These are phyloP conservation scores for Creolimax fragrantissima DNA, from an alignment of 78 protist species.

Conservation along the genomic window DNA sequence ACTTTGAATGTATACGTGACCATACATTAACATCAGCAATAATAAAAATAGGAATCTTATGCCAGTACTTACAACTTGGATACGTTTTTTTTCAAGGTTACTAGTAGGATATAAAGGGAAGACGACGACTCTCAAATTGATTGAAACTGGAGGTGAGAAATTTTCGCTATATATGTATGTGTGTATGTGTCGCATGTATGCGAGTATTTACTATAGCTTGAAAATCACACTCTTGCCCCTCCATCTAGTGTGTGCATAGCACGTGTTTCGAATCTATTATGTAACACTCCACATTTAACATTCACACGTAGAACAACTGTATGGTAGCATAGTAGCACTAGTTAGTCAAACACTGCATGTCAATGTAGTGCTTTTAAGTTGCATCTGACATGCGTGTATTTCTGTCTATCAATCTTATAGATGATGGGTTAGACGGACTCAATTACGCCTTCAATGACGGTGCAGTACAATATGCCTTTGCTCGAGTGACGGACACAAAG, in stretches of 20 bases:
- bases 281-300: background rate
- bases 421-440: background rate
- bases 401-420: background rate
- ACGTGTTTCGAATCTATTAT: background rate
- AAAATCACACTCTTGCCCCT: background rate
- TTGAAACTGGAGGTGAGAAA: background rate
- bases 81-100: background rate
- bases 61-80: too few relatives aligned
- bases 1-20: too few relatives aligned
- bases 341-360: background rate
- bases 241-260: background rate
- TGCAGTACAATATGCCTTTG: slow-evolving; percentile 7
- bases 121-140: background rate
- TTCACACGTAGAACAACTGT: background rate
- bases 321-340: background rate
- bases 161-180: background rate
- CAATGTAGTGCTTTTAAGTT: background rate
- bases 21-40: too few relatives aligned
- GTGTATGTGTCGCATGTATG: background rate
- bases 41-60: too few relatives aligned
- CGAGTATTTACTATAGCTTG: background rate
- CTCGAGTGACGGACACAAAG: background rate
- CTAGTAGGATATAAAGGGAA: background rate
- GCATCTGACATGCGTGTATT: background rate
- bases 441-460: background rate